phyloP scores from a whole-genome alignment of 805 yeast species.

The Pichia cabralensis region DNA sequence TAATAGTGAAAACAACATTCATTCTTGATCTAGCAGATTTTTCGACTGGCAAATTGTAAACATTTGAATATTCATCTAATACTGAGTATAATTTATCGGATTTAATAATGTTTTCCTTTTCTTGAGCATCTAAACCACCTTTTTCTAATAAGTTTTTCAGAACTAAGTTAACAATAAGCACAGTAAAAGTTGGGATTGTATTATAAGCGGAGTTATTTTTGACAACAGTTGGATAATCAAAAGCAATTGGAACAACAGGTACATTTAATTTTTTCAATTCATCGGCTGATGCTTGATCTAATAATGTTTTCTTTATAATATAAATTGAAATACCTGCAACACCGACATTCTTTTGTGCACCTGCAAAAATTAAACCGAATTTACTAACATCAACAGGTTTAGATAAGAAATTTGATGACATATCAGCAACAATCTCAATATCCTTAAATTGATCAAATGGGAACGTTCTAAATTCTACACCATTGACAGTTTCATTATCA shows the following conservation, averaged over 20 bases:
- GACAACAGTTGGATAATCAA: slow-evolving; percentile 78
- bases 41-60: slow-evolving; percentile 60
- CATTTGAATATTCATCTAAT: slow-evolving; percentile 53
- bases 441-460: slow-evolving; percentile 51
- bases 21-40: slow-evolving; percentile 64
- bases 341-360: slow-evolving; percentile 98
- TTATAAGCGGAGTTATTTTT: slow-evolving; percentile 89
- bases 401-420: slow-evolving; percentile 88
- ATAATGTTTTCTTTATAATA: slow-evolving; percentile 72
- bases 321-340: slow-evolving; percentile 91
- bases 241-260: slow-evolving; percentile 84
- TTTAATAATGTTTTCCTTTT: slow-evolving; percentile 47
- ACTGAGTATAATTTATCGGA: slow-evolving; percentile 54
- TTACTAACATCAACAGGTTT: slow-evolving; percentile 70
- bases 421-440: slow-evolving; percentile 83
- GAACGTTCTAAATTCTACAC: slow-evolving; percentile 60
- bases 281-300: slow-evolving; percentile 57
- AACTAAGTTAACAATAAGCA: slow-evolving; percentile 77
- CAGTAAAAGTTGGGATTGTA: slow-evolving; percentile 89
- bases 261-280: slow-evolving; percentile 47
- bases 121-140: slow-evolving; percentile 69
- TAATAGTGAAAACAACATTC: slow-evolving; percentile 86
- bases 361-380: slow-evolving; percentile 88
- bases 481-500: slow-evolving; percentile 96
- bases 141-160: slow-evolving; percentile 46